Percentiles rank a stretch among this genome's conserved stretches.
phyloP scores from a whole-genome alignment of 73 alveolate genomes.

The Durusdinium trenchii region DNA sequence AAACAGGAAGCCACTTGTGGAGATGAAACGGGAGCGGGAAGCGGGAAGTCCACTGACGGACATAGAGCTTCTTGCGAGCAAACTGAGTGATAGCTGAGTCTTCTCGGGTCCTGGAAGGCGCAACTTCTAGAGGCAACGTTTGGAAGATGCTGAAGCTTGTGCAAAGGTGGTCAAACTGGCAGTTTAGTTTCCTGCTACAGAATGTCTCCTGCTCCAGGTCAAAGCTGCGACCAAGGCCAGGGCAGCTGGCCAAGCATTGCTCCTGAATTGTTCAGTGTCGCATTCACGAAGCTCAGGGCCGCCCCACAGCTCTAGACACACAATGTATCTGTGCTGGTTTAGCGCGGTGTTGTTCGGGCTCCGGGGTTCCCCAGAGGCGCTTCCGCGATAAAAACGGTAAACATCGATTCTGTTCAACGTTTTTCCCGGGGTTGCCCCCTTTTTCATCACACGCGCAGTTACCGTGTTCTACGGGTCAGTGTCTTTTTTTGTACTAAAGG shows the following conservation, averaged over 20 bases:
- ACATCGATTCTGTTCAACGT: too few relatives aligned
- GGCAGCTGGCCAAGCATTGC: constrained; percentile 34
- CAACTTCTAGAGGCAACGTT: not conserved
- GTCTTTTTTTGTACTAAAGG: too few relatives aligned
- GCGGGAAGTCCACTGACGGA: constrained; percentile 55
- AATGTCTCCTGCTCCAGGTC: constrained; percentile 28
- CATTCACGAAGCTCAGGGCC: too few relatives aligned
- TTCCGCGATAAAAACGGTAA: too few relatives aligned
- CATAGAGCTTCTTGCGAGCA: constrained; percentile 19
- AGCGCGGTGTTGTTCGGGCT: too few relatives aligned
- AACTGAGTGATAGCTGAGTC: constrained; percentile 60
- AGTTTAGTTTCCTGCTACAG: not conserved
- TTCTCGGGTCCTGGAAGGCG: constrained; percentile 27
- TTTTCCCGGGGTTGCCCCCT: too few relatives aligned
- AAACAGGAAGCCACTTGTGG: not conserved
- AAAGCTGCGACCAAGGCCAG: constrained; percentile 55
- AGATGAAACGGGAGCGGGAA: not conserved
- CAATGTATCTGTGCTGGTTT: too few relatives aligned
- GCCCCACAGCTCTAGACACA: too few relatives aligned
- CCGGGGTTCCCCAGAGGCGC: too few relatives aligned
- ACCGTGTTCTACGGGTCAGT: too few relatives aligned
- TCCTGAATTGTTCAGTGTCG: too few relatives aligned
- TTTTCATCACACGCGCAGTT: too few relatives aligned
- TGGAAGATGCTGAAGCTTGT: not conserved
- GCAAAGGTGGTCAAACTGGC: not conserved